These are phyloP conservation scores for Geotrichum carabidarum DNA, from an alignment of 1,139 yeast species.

Conservation along the genomic window DNA sequence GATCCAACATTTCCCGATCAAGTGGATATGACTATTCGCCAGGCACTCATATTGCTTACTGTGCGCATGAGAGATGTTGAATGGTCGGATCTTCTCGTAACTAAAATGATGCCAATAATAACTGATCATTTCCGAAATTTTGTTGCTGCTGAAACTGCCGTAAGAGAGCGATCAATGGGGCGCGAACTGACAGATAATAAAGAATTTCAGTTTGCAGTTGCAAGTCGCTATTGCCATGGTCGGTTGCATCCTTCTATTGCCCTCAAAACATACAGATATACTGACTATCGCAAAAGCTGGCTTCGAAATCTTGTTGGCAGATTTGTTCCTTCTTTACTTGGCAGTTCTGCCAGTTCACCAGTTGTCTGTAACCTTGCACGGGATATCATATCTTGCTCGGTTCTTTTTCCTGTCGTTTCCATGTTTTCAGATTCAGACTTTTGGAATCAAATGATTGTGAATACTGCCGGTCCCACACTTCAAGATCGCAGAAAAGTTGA, in stretches of 20 bases:
- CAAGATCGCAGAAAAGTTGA: conserved; percentile 74
- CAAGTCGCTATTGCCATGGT: conserved; percentile 52
- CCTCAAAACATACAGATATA: conserved; percentile 40
- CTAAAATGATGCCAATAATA: conserved; percentile 57
- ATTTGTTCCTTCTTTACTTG: conserved; percentile 51
- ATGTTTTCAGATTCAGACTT: conserved; percentile 71
- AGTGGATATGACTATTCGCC: conserved; percentile 47
- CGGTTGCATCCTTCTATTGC: conserved; percentile 60
- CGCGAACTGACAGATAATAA: conserved; percentile 40
- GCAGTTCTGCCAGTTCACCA: conserved; percentile 49
- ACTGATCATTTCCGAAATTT: conserved; percentile 60
- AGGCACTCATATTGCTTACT: conserved; percentile 43
- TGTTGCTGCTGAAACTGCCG: conserved; percentile 46
- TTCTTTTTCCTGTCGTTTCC: conserved; percentile 49
- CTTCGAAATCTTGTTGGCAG: conserved; percentile 43
- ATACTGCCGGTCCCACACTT: conserved; percentile 58
- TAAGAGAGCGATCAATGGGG: conserved; percentile 30
- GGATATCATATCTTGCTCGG: conserved; percentile 59
- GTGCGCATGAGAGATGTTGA: conserved; percentile 46
- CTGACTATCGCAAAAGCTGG: conserved; percentile 51
- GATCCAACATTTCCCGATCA: conserved; percentile 44
- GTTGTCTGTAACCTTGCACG: conserved; percentile 50
- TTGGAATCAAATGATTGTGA: conserved; percentile 62
- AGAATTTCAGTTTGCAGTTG: conserved; percentile 54
- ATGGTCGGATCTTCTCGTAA: conserved; percentile 53